phyloP scores from a whole-genome alignment of 768 basidiomycete genomes.

The Leccinum barrowsii region DNA sequence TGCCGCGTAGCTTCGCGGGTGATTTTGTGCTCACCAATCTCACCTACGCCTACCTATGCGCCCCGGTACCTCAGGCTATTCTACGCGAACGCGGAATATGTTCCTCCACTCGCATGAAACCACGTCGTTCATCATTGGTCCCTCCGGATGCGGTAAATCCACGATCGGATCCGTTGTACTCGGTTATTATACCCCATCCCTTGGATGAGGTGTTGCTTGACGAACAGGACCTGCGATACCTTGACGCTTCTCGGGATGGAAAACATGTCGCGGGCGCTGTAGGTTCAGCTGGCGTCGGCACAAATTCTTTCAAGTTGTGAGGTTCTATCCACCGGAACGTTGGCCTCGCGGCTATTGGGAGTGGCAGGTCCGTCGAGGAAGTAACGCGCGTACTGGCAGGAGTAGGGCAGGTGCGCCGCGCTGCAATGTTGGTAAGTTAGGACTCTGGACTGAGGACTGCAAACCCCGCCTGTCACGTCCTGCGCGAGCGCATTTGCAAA shows the following conservation, averaged over 20 bases:
- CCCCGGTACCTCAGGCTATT: too few species aligned
- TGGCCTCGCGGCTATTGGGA: conserved; percentile 66
- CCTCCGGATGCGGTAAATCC: conserved; percentile 76
- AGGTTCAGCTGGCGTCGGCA: conserved; percentile 49
- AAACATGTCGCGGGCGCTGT: conserved; percentile 66
- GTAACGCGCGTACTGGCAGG: conserved; percentile 34
- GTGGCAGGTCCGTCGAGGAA: conserved; percentile 39
- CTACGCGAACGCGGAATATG: conserved; percentile 22
- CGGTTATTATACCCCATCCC: conserved; percentile 64
- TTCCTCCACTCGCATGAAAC: conserved; percentile 71
- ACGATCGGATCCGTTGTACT: conserved; percentile 65
- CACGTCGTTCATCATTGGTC: conserved; percentile 79
- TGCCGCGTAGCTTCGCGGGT: too few species aligned
- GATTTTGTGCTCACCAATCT: too few species aligned
- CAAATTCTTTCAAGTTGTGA: conserved; percentile 48
- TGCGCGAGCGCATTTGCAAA: too few species aligned
- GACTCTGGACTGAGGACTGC: too few species aligned
- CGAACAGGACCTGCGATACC: conserved; percentile 71
- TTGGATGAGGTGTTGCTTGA: conserved; percentile 66
- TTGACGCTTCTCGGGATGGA: conserved; percentile 70
- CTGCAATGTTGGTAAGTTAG: too few species aligned
- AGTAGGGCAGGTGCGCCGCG: too few species aligned
- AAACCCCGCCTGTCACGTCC: too few species aligned
- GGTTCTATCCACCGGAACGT: conserved; percentile 83
- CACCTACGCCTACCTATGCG: too few species aligned